phyloP scores from a whole-genome alignment of 1,284 basidiomycete species.

The Entoloma clypeatum region DNA sequence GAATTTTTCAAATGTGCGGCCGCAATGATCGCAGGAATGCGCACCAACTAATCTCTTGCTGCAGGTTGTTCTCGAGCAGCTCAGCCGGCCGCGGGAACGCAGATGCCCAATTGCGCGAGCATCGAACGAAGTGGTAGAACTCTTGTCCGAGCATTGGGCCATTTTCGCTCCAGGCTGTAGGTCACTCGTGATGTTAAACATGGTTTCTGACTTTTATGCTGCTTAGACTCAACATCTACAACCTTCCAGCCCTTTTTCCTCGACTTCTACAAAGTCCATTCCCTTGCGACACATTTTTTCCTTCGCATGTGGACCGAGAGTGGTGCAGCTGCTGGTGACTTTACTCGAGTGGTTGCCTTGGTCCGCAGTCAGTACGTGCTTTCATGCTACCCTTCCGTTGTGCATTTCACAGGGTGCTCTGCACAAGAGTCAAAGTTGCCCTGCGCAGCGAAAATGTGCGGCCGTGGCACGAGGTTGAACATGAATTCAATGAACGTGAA shows the following conservation, averaged over 20 bases:
- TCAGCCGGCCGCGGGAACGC: conserved; percentile 71
- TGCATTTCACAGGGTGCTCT: conserved; percentile 4
- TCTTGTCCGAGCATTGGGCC: conserved; percentile 84
- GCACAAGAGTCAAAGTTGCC: conserved; percentile 68
- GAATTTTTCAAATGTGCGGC: conserved; percentile 75
- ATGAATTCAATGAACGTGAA: conserved; percentile 81
- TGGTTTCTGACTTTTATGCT: neutral
- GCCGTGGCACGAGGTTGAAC: conserved; percentile 83
- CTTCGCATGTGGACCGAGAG: conserved; percentile 95
- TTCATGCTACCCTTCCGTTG: conserved; percentile 1
- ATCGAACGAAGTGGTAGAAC: conserved; percentile 84
- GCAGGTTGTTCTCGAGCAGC: conserved; percentile 81
- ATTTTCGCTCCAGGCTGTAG: conserved; percentile 76
- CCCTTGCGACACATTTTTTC: conserved; percentile 84
- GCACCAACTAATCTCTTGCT: conserved; percentile 8
- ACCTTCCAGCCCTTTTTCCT: conserved; percentile 90
- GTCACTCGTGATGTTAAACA: conserved; percentile 23
- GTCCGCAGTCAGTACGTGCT: conserved; percentile 80
- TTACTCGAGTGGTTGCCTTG: conserved; percentile 77
- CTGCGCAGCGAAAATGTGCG: conserved; percentile 74
- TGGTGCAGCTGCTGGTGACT: conserved; percentile 77
- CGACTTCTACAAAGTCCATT: conserved; percentile 82
- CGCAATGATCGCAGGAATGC: neutral
- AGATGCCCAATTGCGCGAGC: conserved; percentile 86
- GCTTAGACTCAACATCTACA: conserved; percentile 72